A percentile compares a stretch with the other conserved stretches of the same genome.
Evolutionary conservation across 768 basidiomycete species (phyloP).

Genomic region (Phanerochaete carnosa): DNA sequence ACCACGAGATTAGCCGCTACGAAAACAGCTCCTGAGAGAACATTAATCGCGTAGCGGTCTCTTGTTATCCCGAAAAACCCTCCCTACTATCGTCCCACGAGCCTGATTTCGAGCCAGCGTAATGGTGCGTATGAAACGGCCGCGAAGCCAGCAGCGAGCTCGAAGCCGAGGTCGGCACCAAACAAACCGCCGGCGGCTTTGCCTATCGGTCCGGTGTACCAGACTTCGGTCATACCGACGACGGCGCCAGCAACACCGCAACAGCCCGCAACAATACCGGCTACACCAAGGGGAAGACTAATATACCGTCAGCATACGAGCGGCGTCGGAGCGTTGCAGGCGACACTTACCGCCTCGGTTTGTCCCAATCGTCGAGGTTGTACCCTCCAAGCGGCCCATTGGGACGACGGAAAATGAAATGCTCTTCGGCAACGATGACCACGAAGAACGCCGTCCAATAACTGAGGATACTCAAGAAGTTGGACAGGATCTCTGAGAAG

Average conservation of each 20-base stretch:
- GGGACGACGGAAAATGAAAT: constrained; percentile 45
- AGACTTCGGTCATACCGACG: constrained; percentile 49
- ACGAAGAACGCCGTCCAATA: constrained; percentile 54
- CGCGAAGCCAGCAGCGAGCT: constrained; percentile 46
- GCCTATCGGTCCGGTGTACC: constrained; percentile 52
- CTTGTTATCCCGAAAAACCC: no score
- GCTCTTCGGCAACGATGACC: constrained; percentile 44
- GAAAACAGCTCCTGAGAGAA: no score
- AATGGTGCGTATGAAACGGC: constrained; percentile 45
- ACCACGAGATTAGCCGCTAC: no score
- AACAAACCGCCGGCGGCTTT: constrained; percentile 36
- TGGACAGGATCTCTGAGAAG: constrained; percentile 41
- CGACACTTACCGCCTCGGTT: constrained; percentile 28
- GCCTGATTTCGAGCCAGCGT: constrained; percentile 45
- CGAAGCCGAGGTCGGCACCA: constrained; percentile 55
- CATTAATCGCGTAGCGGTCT: no score
- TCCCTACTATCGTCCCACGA: constrained; percentile 33
- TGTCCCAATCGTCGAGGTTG: constrained; percentile 47
- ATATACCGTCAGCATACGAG: neutral
- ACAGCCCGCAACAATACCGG: constrained; percentile 43
- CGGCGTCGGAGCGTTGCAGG: neutral
- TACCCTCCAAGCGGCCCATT: constrained; percentile 46
- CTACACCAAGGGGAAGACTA: constrained; percentile 46
- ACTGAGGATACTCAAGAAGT: constrained; percentile 34
- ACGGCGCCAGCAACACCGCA: constrained; percentile 48